Base-by-base conservation (phyloP, 2,329 filamentous ascomycete species). In the Nemania serpens region DNA sequence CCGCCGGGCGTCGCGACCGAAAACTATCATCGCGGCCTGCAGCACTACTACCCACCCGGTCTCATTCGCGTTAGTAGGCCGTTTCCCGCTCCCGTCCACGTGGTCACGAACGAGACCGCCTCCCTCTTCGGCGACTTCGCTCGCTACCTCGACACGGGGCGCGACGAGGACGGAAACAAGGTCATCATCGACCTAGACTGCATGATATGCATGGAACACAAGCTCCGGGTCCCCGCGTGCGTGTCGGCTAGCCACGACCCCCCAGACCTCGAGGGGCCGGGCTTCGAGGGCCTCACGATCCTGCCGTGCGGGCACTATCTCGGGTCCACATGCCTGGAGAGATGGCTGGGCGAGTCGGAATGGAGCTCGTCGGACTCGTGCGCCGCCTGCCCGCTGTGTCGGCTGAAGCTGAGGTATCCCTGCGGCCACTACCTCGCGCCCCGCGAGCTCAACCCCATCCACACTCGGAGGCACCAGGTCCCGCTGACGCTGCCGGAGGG, bases 241-340 rank as follows among this genome's bases (percentile, higher is more conserved):
- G 43, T 63, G 7, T 42, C 46, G 3, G 11, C 41, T 11, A 11
- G 17, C 17, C 3, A 9, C 15, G n/a, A 36, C 17, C n/a, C 2
- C 2, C 25, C 25, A 7, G 25, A 7, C 7, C 25, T 29, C 25
- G 25, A 29, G 25, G 25, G 25, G 25, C 25, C 25, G 3, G 4
- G 11, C n/a, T 15, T 7, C 3, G 54, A 62, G 2, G 15, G 10
- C 25, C 49, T 70, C 2, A n/a, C 55, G 0, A 58, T 70, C 0
- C 20, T 70, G 1, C 68, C 69, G 0, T 71, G 69, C 20, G 69
- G 69, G 0, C 69, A 71, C 20, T 64, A 64, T 17, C 65, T 69
- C 29, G 66, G 69, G 2, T 13, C 13, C 0, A 2, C 7, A 0
- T 69, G 68, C 17, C 22, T 70, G 0, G 17, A 22, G 0, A 0